phyloP scores from a whole-genome alignment of 108 stramenopile genomes.

The Skeletonema tropicum region DNA sequence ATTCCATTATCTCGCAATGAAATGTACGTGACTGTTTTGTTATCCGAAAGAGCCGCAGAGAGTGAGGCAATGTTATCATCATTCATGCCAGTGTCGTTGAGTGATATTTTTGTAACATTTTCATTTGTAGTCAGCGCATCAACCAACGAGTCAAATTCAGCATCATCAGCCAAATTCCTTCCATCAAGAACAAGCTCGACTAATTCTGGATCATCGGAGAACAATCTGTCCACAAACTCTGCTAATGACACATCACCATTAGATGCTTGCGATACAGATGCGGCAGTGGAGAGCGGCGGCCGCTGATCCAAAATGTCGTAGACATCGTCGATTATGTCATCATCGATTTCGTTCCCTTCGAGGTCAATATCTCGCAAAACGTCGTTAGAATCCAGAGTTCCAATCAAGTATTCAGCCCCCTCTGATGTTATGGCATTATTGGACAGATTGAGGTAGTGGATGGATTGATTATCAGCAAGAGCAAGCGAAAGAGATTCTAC shows the following conservation, averaged over 20 bases:
- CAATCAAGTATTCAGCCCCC: constrained; percentile 50
- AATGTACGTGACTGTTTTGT: constrained; percentile 23
- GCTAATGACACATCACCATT: neutral
- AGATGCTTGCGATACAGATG: neutral
- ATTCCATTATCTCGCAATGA: constrained; percentile 46
- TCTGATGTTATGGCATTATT: constrained; percentile 37
- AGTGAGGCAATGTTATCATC: constrained; percentile 33
- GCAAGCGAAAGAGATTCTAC: constrained; percentile 3
- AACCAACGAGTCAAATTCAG: constrained; percentile 35
- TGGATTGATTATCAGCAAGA: neutral
- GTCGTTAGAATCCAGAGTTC: constrained; percentile 34
- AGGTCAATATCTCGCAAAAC: constrained; percentile 39
- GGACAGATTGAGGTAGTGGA: constrained; percentile 8
- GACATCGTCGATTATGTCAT: constrained; percentile 23
- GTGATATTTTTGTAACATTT: constrained; percentile 13
- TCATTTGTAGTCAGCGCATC: constrained; percentile 28
- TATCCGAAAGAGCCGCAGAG: constrained; percentile 24
- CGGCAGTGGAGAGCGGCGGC: neutral
- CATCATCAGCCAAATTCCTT: constrained; percentile 14
- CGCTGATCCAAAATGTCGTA: constrained; percentile 20
- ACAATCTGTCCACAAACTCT: neutral
- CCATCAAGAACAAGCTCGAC: constrained; percentile 28
- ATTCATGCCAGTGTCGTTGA: constrained; percentile 30
- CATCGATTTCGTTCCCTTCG: constrained; percentile 40
- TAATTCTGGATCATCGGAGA: constrained; percentile 2